A percentile compares a stretch with the other conserved stretches of the same genome.
Evolutionary conservation across 768 basidiomycete species (phyloP).

Genomic region (Hysterangium stoloniferum): DNA sequence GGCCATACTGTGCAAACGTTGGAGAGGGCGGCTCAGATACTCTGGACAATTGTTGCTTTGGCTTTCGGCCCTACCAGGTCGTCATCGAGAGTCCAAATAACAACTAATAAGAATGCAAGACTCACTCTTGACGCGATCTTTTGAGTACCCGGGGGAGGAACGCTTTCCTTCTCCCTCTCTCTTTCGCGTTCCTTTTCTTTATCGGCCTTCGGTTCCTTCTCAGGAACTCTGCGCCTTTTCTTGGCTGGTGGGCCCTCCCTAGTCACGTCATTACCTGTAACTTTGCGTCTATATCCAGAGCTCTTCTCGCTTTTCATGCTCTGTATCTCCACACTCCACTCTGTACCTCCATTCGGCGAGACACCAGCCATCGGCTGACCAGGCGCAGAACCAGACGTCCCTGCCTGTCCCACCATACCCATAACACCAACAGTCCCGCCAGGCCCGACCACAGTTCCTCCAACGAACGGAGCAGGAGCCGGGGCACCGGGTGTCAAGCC

Average conservation of each 20-base stretch:
- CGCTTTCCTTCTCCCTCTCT: neutral
- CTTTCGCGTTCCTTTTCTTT: conserved; percentile 4
- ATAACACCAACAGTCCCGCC: conserved; percentile 33
- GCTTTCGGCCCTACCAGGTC: conserved; percentile 2
- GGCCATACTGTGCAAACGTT: conserved; percentile 4
- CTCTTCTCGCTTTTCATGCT: conserved; percentile 32
- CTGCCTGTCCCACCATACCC: conserved; percentile 42
- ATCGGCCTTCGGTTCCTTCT: conserved; percentile 46
- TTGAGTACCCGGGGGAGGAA: conserved; percentile 45
- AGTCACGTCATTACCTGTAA: conserved; percentile 8
- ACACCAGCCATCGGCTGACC: conserved; percentile 5
- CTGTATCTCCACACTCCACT: conserved; percentile 5
- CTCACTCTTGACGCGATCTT: conserved; percentile 35
- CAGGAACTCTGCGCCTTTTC: conserved; percentile 53
- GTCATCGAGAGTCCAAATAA: neutral
- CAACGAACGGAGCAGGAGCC: conserved; percentile 5
- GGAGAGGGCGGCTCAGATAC: neutral
- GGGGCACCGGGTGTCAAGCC: conserved; percentile 4
- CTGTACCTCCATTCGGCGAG: neutral
- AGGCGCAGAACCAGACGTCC: conserved; percentile 25
- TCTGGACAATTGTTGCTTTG: neutral
- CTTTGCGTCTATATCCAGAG: conserved; percentile 35
- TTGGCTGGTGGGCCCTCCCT: conserved; percentile 29
- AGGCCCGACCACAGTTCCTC: conserved; percentile 26
- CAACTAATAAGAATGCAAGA: neutral